Base-by-base conservation (phyloP, 345 rosid genomes). In the Lepidium sativum region DNA sequence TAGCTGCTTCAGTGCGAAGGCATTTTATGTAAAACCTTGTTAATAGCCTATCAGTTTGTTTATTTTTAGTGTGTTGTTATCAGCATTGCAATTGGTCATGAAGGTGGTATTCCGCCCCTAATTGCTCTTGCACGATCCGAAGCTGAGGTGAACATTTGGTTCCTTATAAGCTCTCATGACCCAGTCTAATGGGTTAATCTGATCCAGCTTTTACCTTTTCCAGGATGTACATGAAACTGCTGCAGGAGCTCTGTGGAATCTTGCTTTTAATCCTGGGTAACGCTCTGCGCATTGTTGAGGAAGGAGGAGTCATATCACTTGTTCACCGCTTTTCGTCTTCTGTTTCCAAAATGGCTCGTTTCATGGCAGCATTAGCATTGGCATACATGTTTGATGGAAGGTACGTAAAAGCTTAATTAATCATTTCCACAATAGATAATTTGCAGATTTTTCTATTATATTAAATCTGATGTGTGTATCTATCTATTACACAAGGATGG, bases 191-290 rank as follows among this genome's bases (percentile, higher is more conserved):
- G 32, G 15, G 39, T 38, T 54, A 27, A 71, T 38, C 38, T 47
- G 43, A 38, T 63, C 11, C 11, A 33, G 51, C 38, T 13, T 56
- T 40, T 39, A 14, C 21, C 15, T 23, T 50, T 64, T 15, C 38
- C 82, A 88, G 96, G 96, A 86, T 83, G 96, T 89, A 70, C 92
- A 86, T 75, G 92, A 84, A 78, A 83, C 86, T 29, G 92, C 96
- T 15, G 92, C 88, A 1, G 92, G 92, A 55, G 96, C 96, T 65
- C 87, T 89, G 34, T 86, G 91, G 92, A 89, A 86, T 71, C 92
- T 89, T 76, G 84, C 96, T 77, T 86, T 80, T 62, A 81, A 83
- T 69, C 77, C 82, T 14, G 79, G 79, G 80, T 11, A 89, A 86
- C 40, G 92, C 92, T 72, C 80, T 86, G 29, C 81, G 83, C 37